Base-by-base conservation (phyloP, 768 basidiomycete genomes). In the Russula ochroleuca region DNA sequence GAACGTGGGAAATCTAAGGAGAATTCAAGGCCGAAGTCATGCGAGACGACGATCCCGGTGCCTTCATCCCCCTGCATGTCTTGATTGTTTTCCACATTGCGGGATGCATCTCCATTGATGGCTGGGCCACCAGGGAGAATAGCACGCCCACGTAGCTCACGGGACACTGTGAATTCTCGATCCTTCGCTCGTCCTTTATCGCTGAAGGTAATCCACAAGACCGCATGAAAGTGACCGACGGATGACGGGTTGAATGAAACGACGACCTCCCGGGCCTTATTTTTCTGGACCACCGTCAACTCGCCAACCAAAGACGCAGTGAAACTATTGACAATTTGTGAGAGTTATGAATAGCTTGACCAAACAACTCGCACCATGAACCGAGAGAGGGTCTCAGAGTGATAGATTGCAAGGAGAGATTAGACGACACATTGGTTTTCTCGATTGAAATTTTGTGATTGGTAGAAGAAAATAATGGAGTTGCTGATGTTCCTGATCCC, bases 21-120 rank as follows among this genome's bases (percentile, higher is more conserved):
- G 47, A 67, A 66, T 38, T 66, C 56, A 49, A 67, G 40, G 28
- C 67, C 67, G 10, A 31, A 57, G 40, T 66, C 56, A 41, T 62
- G 57, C 1, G 64, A 67, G 50, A 67, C 60, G 2, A 13, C 49
- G 40, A 66, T 40, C 23, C 62, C 57, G 25, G 45, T 45, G 47
- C 37, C 57, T 37, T 59, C 62, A 8, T 31, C 21, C 19, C 11
- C 59, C 3, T 5, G 21, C 2, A 6, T 21, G 35, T 38, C 53
- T 25, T 33, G 4, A 33, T 8, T 21, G 23, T 38, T 45, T 37
- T 48, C 21, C 23, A 14, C 38, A 4, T 1, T 5, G 11, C 28
- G 14, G 6, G 35, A 13, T 9, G 14, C 8, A 31, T 33, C 55
- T 5, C n/a, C 47, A 21, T 23, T 45, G 54, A 17, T 33, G 28